phyloP scores from a whole-genome alignment of 1,284 basidiomycete genomes.

The Sporisorium sorghi region DNA sequence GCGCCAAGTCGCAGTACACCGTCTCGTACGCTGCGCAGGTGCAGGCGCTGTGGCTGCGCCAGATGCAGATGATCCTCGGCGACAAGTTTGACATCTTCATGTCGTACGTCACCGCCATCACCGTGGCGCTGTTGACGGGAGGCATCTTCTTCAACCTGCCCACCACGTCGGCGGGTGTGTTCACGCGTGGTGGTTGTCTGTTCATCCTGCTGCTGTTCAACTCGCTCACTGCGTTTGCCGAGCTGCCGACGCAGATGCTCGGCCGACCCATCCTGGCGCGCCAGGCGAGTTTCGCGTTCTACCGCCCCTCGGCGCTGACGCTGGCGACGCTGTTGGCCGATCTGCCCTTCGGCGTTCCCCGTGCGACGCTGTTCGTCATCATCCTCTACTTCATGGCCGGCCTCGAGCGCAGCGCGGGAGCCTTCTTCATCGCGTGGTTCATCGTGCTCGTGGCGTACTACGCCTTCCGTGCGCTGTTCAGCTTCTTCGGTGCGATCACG shows the following conservation, averaged over 20 bases:
- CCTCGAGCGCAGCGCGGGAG: constrained; percentile 34
- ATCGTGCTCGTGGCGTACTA: constrained; percentile 57
- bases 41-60: constrained; percentile 77
- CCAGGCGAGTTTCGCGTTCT: constrained; percentile 63
- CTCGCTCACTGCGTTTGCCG: constrained; percentile 70
- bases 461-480: constrained; percentile 57
- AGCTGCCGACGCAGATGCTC: constrained; percentile 58
- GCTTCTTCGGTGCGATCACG: constrained; percentile 54
- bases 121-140: constrained; percentile 81
- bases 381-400: constrained; percentile 69
- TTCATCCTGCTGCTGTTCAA: constrained; percentile 73
- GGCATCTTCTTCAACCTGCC: constrained; percentile 79
- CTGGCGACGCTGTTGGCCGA: constrained; percentile 67
- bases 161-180: constrained; percentile 73
- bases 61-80: constrained; percentile 82
- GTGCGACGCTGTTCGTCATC: constrained; percentile 69
- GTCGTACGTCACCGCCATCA: constrained; percentile 66
- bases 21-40: constrained; percentile 73
- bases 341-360: constrained; percentile 70
- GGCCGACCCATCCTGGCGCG: constrained; percentile 55
- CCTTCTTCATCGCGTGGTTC: constrained; percentile 74
- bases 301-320: constrained; percentile 61
- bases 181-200: constrained; percentile 85
- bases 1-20: constrained; percentile 86
- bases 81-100: constrained; percentile 81